Percentiles rank a stretch among this genome's conserved stretches.
Evolutionary conservation across 148 eudicot genomes (phyloP).

Genomic region (Chenopodium berlandieri): DNA sequence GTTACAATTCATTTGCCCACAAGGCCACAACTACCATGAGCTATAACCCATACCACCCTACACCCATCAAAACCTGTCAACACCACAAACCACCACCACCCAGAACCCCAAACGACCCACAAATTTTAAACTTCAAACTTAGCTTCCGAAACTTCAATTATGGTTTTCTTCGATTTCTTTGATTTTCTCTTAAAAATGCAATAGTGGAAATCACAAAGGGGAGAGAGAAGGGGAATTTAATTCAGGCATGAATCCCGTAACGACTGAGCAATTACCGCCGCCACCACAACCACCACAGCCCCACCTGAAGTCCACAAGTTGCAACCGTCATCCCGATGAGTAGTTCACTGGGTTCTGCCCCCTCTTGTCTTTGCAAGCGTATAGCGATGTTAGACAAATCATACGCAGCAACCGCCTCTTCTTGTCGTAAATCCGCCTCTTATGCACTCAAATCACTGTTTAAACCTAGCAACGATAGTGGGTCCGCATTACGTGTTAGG

Average conservation of each 20-base stretch:
- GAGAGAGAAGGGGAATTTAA: background rate
- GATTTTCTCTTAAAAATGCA: background rate
- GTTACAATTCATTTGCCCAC: too few relatives aligned
- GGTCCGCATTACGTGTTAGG: constrained; percentile 15
- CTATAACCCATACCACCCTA: too few relatives aligned
- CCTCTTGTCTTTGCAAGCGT: constrained; percentile 84
- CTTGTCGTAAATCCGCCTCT: constrained; percentile 44
- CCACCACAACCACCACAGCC: constrained; percentile 55
- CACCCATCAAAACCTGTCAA: too few relatives aligned
- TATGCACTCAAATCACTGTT: constrained; percentile 34
- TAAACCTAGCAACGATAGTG: constrained; percentile 10
- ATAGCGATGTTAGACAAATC: constrained; percentile 58
- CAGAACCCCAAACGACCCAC: too few relatives aligned
- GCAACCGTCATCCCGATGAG: constrained; percentile 81
- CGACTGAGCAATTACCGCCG: constrained; percentile 54
- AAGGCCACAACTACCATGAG: too few relatives aligned
- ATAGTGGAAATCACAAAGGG: constrained; percentile 23
- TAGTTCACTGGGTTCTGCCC: constrained; percentile 86
- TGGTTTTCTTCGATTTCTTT: too few relatives aligned
- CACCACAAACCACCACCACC: too few relatives aligned
- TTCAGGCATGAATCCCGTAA: constrained; percentile 55
- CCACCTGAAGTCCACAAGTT: constrained; percentile 69
- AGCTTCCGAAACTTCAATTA: too few relatives aligned
- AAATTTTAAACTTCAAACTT: too few relatives aligned
- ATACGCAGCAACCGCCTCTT: constrained; percentile 36